Conservation (phyloP, 2,329 filamentous ascomycete species). For the Erysiphe pulchra region DNA sequence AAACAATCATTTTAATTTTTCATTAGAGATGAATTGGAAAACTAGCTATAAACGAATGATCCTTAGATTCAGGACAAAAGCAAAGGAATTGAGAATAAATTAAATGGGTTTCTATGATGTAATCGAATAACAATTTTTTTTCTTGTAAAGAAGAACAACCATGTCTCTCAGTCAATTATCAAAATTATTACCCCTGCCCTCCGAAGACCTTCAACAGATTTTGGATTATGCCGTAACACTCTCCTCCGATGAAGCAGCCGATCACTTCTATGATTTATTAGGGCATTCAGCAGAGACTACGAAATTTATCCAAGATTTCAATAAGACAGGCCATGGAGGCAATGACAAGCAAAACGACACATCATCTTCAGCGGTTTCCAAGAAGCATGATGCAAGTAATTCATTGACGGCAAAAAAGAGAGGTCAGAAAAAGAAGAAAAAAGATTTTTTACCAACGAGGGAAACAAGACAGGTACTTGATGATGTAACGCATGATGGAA, state of each 20-base stretch:
- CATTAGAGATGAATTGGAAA: too few relatives aligned
- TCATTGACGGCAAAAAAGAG: constrained; percentile 7
- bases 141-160: not conserved
- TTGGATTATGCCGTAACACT: constrained; percentile 59
- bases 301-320: constrained; percentile 29
- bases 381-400: too few relatives aligned
- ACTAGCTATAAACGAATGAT: too few relatives aligned
- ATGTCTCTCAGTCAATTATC: constrained; percentile 41
- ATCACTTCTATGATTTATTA: constrained; percentile 69
- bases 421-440: constrained; percentile 24
- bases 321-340: too few relatives aligned
- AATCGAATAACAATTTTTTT: too few relatives aligned
- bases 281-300: constrained; percentile 57
- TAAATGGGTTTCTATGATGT: too few relatives aligned
- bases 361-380: constrained; percentile 14
- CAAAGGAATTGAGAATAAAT: too few relatives aligned
- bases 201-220: constrained; percentile 62
- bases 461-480: constrained; percentile 25
- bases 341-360: too few relatives aligned
- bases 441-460: constrained; percentile 30
- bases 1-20: too few relatives aligned
- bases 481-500: constrained; percentile 29
- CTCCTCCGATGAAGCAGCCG: constrained; percentile 49
- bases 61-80: too few relatives aligned
- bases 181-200: constrained; percentile 58